Evolutionary conservation across 495 filamentous ascomycete species (phyloP).

Genomic region (Hapsidospora chrysogenum): DNA sequence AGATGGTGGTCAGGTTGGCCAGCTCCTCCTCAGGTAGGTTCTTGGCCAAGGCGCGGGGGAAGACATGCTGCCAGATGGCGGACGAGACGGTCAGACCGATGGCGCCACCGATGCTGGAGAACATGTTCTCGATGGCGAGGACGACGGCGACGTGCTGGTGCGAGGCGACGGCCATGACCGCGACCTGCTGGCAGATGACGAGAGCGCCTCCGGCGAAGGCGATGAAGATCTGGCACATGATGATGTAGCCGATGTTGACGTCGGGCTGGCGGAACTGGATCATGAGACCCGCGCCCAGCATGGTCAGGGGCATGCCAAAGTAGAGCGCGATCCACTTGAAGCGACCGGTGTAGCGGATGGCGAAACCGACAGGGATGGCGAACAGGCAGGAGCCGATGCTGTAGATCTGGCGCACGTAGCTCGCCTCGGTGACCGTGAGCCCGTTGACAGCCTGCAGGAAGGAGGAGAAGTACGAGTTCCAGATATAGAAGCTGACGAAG

Average conservation of each 20-base stretch:
- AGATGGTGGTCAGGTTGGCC: conserved; percentile 31
- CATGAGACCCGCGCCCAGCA: conserved; percentile 56
- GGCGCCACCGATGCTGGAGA: conserved; percentile 44
- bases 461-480: conserved; percentile 48
- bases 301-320: conserved; percentile 45
- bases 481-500: conserved; percentile 50
- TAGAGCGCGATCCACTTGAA: conserved; percentile 46
- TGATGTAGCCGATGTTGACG: conserved; percentile 42
- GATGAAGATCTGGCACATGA: conserved; percentile 71
- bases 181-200: conserved; percentile 49
- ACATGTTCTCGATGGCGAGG: conserved; percentile 44
- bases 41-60: conserved; percentile 30
- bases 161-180: conserved; percentile 44
- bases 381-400: conserved; percentile 51
- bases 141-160: conserved; percentile 52
- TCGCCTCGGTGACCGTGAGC: conserved; percentile 35
- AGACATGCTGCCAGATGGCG: conserved; percentile 50
- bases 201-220: conserved; percentile 43
- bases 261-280: conserved; percentile 51
- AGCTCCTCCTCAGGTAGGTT: conserved; percentile 40
- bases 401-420: conserved; percentile 54
- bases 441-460: conserved; percentile 59
- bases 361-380: conserved; percentile 35
- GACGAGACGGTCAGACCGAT: conserved; percentile 43
- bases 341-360: conserved; percentile 37